These are phyloP conservation scores for Yarrowia sp. DNA, from an alignment of 805 yeast species.

Conservation along the genomic window DNA sequence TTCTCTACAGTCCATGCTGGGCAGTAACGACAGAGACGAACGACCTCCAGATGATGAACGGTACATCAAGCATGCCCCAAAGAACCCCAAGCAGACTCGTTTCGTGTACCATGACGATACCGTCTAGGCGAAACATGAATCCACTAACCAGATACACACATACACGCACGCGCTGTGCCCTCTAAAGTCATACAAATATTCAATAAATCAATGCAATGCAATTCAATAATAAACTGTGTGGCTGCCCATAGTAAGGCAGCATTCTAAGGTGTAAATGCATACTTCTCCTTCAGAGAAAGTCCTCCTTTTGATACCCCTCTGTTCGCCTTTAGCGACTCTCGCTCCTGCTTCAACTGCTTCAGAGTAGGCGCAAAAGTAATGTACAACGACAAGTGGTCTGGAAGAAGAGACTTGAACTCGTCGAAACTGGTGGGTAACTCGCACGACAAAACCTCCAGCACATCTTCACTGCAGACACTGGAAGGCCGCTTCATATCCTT, in stretches of 20 bases:
- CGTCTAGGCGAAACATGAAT: constrained; percentile 39
- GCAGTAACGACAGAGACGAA: constrained; percentile 55
- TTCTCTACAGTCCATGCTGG: constrained; percentile 71
- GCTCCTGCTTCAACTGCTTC: neutral
- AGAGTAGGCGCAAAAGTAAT: neutral
- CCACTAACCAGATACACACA: neutral
- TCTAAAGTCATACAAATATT: constrained; percentile 2
- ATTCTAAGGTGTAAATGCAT: neutral
- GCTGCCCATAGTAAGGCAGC: too few relatives aligned
- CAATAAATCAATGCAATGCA: constrained; percentile 29
- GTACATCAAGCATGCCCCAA: constrained; percentile 62
- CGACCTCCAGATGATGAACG: constrained; percentile 65
- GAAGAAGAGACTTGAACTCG: constrained; percentile 1
- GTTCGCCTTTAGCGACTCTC: neutral
- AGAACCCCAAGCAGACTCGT: constrained; percentile 58
- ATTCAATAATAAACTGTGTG: neutral
- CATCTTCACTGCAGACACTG: constrained; percentile 20
- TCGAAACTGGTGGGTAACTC: constrained; percentile 1
- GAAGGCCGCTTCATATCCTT: neutral
- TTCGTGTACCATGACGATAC: constrained; percentile 70
- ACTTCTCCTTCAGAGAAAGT: constrained; percentile 3
- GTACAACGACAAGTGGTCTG: neutral
- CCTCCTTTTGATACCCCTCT: neutral
- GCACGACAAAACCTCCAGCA: constrained; percentile 1
- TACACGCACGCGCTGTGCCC: neutral